Evolutionary conservation across 2,329 filamentous ascomycete species (phyloP).

Genomic region (Colletotrichum sidae): DNA sequence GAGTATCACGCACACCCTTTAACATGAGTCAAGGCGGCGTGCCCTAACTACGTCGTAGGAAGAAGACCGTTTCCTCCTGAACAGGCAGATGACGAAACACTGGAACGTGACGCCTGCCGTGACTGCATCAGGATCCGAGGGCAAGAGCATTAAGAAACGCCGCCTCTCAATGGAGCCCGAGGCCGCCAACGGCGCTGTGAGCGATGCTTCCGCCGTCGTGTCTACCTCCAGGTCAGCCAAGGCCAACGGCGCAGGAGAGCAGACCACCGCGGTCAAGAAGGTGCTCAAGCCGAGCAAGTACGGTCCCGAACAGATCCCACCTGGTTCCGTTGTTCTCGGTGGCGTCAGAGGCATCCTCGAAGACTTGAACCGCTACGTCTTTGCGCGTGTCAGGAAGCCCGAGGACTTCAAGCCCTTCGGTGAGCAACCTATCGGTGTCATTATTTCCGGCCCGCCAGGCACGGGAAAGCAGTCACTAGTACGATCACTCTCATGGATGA

Average conservation of each 20-base stretch:
- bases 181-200: conserved; percentile 24
- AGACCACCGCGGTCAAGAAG: conserved; percentile 23
- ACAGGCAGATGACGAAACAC: conserved; percentile 55
- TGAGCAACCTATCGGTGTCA: conserved; percentile 70
- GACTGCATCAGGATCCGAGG: conserved; percentile 32
- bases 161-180: conserved; percentile 36
- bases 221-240: conserved; percentile 13
- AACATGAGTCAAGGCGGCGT: not conserved
- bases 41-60: conserved; percentile 40
- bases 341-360: conserved; percentile 18
- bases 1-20: not conserved
- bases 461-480: conserved; percentile 86
- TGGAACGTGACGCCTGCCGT: conserved; percentile 46
- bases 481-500: conserved; percentile 76
- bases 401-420: conserved; percentile 26
- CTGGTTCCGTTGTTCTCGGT: conserved; percentile 32
- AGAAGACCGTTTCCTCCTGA: conserved; percentile 54
- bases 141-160: conserved; percentile 42
- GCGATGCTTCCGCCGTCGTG: conserved; percentile 30
- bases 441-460: conserved; percentile 83
- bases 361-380: conserved; percentile 26
- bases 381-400: conserved; percentile 21
- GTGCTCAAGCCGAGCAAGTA: conserved; percentile 35
- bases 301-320: conserved; percentile 32
- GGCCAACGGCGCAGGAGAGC: conserved; percentile 11